These are phyloP conservation scores for Juncus inflexus DNA, from an alignment of 176 grass and related monocot genomes.

Conservation along the genomic window DNA sequence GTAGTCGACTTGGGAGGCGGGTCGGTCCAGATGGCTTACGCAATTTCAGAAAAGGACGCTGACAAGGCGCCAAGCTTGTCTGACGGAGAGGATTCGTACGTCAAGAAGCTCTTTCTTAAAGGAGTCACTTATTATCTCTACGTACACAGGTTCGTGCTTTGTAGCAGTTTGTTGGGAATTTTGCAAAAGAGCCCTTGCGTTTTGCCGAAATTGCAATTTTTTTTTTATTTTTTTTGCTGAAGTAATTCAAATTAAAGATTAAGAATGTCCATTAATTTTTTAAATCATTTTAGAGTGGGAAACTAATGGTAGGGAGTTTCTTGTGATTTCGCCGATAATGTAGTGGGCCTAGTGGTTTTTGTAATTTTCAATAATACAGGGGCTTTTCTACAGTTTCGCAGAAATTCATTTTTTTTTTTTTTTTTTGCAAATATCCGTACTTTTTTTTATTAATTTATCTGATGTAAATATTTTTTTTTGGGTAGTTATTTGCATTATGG, in stretches of 20 bases:
- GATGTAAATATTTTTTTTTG: conserved; percentile 4
- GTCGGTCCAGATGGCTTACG: conserved; percentile 99
- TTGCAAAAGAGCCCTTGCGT: conserved; percentile 1
- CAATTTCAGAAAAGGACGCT: conserved; percentile 90
- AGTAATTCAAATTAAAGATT: no score
- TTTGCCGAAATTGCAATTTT: background rate
- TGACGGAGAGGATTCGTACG: conserved; percentile 84
- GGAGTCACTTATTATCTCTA: conserved; percentile 91
- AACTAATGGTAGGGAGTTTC: no score
- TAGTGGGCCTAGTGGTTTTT: no score
- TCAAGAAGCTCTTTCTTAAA: conserved; percentile 79
- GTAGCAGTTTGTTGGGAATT: conserved; percentile 1
- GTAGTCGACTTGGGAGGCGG: conserved; percentile 97
- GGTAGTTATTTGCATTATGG: conserved; percentile 92
- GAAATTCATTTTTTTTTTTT: no score
- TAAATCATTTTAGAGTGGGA: no score
- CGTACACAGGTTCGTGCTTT: conserved; percentile 92
- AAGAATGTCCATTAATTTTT: no score
- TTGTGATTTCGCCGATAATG: no score
- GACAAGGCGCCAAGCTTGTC: conserved; percentile 59
- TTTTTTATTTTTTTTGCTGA: conserved; percentile 4
- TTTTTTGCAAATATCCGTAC: no score
- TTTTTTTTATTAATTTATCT: no score
- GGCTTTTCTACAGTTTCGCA: background rate
- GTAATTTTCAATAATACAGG: background rate